Conservation (phyloP, 257 asterid species). For the Coffea eugenioides region DNA sequence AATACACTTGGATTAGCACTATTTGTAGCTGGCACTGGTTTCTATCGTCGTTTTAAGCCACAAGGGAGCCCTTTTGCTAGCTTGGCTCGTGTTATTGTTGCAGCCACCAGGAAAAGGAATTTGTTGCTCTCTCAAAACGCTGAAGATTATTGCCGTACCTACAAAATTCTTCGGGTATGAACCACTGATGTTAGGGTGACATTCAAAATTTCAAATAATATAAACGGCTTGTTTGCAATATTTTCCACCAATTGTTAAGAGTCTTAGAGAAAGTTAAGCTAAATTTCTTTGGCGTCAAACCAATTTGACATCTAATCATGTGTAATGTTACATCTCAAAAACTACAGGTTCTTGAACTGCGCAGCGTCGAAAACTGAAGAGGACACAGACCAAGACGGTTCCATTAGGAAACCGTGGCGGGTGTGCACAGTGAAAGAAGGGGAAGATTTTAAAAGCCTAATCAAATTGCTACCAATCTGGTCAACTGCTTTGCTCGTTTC, state of each 20-base stretch:
- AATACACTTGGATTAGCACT: slow-evolving; percentile 16
- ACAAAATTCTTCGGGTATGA: slow-evolving; percentile 3
- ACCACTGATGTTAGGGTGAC: neutral
- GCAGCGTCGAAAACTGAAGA: slow-evolving; percentile 19
- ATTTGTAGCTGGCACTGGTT: slow-evolving; percentile 20
- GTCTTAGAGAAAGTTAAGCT: no score
- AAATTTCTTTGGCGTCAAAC: neutral
- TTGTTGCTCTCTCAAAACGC: slow-evolving; percentile 21
- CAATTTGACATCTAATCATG: neutral
- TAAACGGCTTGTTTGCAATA: slow-evolving; percentile 11
- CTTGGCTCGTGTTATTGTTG: slow-evolving; percentile 44
- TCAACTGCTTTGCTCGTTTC: slow-evolving; percentile 18
- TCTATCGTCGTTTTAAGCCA: slow-evolving; percentile 27
- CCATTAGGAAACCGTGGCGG: slow-evolving; percentile 13
- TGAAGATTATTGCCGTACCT: slow-evolving; percentile 6
- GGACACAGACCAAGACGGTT: slow-evolving; percentile 14
- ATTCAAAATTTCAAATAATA: no score
- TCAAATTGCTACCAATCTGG: slow-evolving; percentile 27
- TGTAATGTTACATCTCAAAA: neutral
- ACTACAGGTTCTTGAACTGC: slow-evolving; percentile 21
- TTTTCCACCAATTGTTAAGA: neutral
- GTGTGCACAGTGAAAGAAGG: slow-evolving; percentile 24
- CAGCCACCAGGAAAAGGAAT: slow-evolving; percentile 39
- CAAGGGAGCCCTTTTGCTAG: slow-evolving; percentile 53
- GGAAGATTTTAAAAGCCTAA: slow-evolving; percentile 19